Base-by-base conservation (phyloP, 2,329 filamentous ascomycete species). In the Colletotrichum sp. region DNA sequence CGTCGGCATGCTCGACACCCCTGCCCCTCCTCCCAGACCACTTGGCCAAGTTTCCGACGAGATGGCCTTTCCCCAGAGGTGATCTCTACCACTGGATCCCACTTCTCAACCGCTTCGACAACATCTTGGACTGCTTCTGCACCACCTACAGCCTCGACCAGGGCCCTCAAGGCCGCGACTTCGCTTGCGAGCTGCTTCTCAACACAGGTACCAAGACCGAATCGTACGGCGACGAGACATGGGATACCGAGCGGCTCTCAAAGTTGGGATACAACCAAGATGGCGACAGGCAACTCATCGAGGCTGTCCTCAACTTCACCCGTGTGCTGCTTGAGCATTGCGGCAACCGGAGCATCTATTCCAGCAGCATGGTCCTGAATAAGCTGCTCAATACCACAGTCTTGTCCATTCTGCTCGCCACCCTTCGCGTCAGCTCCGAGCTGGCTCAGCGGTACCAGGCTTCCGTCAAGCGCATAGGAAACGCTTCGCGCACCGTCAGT, bases 11-110 rank as follows among this genome's bases (percentile, higher is more conserved):
- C 79, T 90, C 90, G 74, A 89, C 91, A 78, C 91, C 95, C 64
- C 87, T 98, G 81, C 93, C 94, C 81, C 91, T 95, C 83, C 90
- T 99, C 79, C 95, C 95, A 79, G 87, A 91, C 80, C 92, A 94
- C 79, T 93, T 99, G 78, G 89, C 90, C 80, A 91, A 90, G 72
- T 99, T 99, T 83, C 96, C 96, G 74, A 93, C 93, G 78, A 90
- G 93, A 90, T 99, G 97, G 97, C 96, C 96, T 3, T 98, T 99
- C 82, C 96, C 96, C 52, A 92, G 96, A 83, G 98, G 97, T 76
- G 97, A 99, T 84, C 89, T 99, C 34, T 99, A 99, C 83, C 96
- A 99, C 88, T 99, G 98, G 98, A 98, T 99, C 79, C 93, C 95
- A 32, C 90, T 98, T 28, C 87, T 99, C 76, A 98, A 99, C 84